Evolutionary conservation across 768 basidiomycete genomes (phyloP), one percentile per base, ranked within the genome.

Genomic region (Melanogaster broomeanus): DNA sequence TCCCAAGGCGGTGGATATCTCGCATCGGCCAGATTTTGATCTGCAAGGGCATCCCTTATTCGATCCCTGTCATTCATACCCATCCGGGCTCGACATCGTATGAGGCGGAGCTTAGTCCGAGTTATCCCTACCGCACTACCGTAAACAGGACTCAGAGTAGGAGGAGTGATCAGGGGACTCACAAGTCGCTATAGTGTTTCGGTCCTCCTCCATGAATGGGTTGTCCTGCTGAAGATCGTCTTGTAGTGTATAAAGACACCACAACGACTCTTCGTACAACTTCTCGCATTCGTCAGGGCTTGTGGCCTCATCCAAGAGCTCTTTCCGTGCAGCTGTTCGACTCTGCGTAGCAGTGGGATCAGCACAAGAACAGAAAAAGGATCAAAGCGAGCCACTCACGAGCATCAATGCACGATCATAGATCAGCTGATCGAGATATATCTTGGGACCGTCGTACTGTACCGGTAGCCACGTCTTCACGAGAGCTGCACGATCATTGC

Each of bases 201-300:
- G 79, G 61, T 93, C 91, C 59, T 93, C 90, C 45, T 90, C 88
- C 80, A 85, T 80, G 68, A 86, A 92, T 3, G 91, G 89, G 63
- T 91, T 93, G 13, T 85, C 88, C 9, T 77, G 81, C 66, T 92
- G 88, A 2, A 93, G 75, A 61, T 96, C 90, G 64, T 98, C 97
- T 65, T 94, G 87, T 8, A 98, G 76, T 0, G 93, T 89, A 57
- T 94, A 91, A 27, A 98, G 76, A 65, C 94, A 90, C 93, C 93
- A 97, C 8, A 98, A 69, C 0, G 93, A 92, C 61, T 93, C 93
- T 62, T 98, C 95, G 70, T 98, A 99, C 33, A 96, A 76, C 66
- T 88, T 89, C 75, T 97, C 93, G 67, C 93, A 95, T 63, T 92
- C 88, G 56, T 88, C 81, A 0, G 89, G 85, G 25, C 81, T 81